Evolutionary conservation across 371 early-diverging fungal genomes (phyloP), one percentile per base, ranked within the genome.

Genomic region (Mucor circinelloides): DNA sequence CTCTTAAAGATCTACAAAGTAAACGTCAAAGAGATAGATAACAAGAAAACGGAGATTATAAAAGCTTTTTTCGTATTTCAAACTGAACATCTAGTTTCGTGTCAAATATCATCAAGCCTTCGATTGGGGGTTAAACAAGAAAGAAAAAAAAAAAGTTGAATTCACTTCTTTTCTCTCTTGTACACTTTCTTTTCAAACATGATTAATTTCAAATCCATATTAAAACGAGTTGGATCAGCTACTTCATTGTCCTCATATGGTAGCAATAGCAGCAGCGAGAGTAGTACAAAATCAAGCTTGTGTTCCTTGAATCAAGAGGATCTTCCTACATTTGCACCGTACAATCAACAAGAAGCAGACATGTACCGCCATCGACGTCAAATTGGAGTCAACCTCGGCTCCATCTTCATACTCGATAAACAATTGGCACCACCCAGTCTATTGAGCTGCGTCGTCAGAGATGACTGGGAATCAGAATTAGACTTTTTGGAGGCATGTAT

Each of bases 321-420:
- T 5, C 15, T 42, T 17, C 46, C 63, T 21, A 34, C 54, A 23
- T 55, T 55, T 28, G 31, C 55, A 48, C 64, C 75, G 6, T 75
- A 58, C 42, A 71, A 78, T 52, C 55, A 56, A 2, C 63, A 60
- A 2, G 17, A 40, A 4, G 67, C 71, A 10, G 69, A 75, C 58
- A 36, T 71, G 17, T 78, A 64, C 54, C 61, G 78, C 0, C 66
- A 78, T 50, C 66, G 78, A 12, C 62, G 70, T 21, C 78, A 78
- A 10, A 56, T 71, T 34, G 90, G 89, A 8, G 89, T 90, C 58
- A 90, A 90, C 58, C 58, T 90, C 2, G 89, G 90, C n/a, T 86
- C 86, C 0, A 69, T 87, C 63, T 79, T 91, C 36, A 85, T 89
- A 13, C 70, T 89, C 2, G 89, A 91, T 64, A 83, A 85, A 0